Evolutionary conservation across 2,329 filamentous ascomycete genomes (phyloP).

Genomic region (Arthrobotrys pseudoclavata): DNA sequence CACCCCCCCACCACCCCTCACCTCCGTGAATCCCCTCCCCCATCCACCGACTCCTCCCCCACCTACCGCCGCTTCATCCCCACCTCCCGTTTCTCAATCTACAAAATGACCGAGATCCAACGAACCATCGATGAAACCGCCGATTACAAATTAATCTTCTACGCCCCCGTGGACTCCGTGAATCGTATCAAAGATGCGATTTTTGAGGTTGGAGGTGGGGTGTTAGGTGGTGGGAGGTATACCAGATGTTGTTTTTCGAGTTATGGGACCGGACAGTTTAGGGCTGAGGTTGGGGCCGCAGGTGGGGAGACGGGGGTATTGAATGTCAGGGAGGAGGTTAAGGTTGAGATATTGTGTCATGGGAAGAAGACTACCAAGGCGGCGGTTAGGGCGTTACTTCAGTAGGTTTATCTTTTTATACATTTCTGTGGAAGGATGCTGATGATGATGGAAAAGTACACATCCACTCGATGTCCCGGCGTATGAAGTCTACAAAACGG

Average conservation of each 20-base stretch:
- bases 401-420: conserved; percentile 22
- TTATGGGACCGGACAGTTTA: conserved; percentile 43
- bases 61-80: conserved; percentile 45
- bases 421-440: not conserved
- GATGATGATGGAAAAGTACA: conserved; percentile 11
- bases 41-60: conserved; percentile 4
- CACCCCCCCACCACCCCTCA: not conserved
- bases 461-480: conserved; percentile 32
- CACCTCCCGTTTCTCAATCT: conserved; percentile 35
- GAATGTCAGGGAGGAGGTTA: conserved; percentile 36
- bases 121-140: conserved; percentile 32
- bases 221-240: conserved; percentile 28
- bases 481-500: conserved; percentile 53
- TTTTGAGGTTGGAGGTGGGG: conserved; percentile 47
- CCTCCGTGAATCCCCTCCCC: conserved; percentile 9
- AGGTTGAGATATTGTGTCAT: conserved; percentile 43
- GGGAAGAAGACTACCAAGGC: conserved; percentile 29
- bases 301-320: conserved; percentile 3
- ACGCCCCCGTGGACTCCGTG: conserved; percentile 17
- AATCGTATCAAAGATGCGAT: conserved; percentile 40
- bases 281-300: conserved; percentile 27
- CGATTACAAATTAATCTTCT: conserved; percentile 50
- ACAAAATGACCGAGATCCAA: conserved; percentile 50
- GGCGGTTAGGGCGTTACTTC: conserved; percentile 42
- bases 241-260: conserved; percentile 49